Base-by-base conservation (phyloP, 2,329 filamentous ascomycete genomes). In the Aspergillus brasiliensis region DNA sequence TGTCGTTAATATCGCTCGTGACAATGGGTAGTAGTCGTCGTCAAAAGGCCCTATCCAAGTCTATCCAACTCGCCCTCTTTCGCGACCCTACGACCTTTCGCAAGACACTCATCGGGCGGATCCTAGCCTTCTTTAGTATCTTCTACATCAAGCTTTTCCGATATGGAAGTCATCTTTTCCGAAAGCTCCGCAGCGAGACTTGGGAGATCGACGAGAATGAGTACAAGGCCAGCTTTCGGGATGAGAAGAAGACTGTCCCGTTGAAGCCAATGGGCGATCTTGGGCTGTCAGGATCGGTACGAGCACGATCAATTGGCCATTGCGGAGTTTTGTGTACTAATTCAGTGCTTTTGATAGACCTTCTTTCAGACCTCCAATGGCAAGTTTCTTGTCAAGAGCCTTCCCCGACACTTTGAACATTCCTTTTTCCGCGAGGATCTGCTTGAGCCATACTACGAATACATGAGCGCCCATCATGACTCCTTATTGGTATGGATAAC, bases 401-500 rank as follows among this genome's bases (percentile, higher is more conserved):
- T 92, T 0, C 88, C 89, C 0, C 82, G 89, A 1, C 80, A 82
- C 31, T 91, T 90, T 63, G 90, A 92, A 68, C 83, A 91, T 69
- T 81, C 83, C 1, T 91, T 91, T 76, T 91, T 91, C 76, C 82
- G 83, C 17, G 76, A 86, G 21, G 87, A 90, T 52, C 78, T 91
- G 19, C 76, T 91, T n/a, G 77, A 81, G 0, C 84, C 86, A 0
- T 92, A 92, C 70, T 80, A 82, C 19, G 76, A 82, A 3, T 85
- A 91, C 73, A 89, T 91, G 86, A 79, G 78, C 4, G 65, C 75
- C 0, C 80, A 89, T 48, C 83, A 84, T 0, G 76, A 80, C 27
- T 90, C 87, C 3, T 77, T 91, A 0, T 80, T 92, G 1, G 85
- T 91, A 5, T 86, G 88, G 53, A 91, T 92, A 67, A 89, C 86